These are phyloP conservation scores for Tilletia walkeri DNA, from an alignment of 1,284 basidiomycete species.

Conservation along the genomic window DNA sequence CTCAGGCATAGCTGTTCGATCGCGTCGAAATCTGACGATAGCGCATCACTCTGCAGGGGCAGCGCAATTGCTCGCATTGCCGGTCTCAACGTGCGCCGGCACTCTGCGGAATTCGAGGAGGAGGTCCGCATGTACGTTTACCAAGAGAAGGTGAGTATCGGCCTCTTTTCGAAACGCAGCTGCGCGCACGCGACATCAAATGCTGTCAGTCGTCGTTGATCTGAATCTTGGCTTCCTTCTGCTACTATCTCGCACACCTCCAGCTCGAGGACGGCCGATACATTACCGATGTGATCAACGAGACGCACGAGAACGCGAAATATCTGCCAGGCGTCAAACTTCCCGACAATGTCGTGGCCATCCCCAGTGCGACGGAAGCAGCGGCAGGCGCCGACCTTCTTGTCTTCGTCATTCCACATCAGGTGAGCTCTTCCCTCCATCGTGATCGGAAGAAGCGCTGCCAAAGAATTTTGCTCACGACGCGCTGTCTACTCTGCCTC, in stretches of 20 bases:
- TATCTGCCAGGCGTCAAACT: slow-evolving; percentile 61
- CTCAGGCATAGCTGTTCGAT: not conserved
- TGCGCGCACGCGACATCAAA: not conserved
- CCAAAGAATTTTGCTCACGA: not conserved
- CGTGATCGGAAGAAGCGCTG: not conserved
- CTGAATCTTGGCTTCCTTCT: slow-evolving; percentile 31
- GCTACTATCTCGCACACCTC: not conserved
- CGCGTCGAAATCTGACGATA: not conserved
- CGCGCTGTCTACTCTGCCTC: not conserved
- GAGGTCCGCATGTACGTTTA: slow-evolving; percentile 51
- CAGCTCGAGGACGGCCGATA: slow-evolving; percentile 58
- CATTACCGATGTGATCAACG: slow-evolving; percentile 62
- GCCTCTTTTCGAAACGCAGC: not conserved
- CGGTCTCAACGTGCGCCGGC: slow-evolving; percentile 58
- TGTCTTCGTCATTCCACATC: slow-evolving; percentile 63
- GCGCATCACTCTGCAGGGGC: slow-evolving; percentile 55
- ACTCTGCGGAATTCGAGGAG: slow-evolving; percentile 55
- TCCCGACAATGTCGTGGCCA: slow-evolving; percentile 62
- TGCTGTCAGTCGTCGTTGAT: slow-evolving; percentile 3
- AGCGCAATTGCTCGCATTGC: slow-evolving; percentile 64
- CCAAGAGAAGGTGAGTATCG: slow-evolving; percentile 42
- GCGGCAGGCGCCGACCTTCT: slow-evolving; percentile 62
- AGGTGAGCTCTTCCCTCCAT: slow-evolving; percentile 31
- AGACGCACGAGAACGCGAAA: slow-evolving; percentile 63
- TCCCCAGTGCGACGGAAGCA: slow-evolving; percentile 60